Percentiles rank a stretch among this genome's conserved stretches.
Conservation (phyloP, 305 asterid species). For the Ruellia speciosa region DNA sequence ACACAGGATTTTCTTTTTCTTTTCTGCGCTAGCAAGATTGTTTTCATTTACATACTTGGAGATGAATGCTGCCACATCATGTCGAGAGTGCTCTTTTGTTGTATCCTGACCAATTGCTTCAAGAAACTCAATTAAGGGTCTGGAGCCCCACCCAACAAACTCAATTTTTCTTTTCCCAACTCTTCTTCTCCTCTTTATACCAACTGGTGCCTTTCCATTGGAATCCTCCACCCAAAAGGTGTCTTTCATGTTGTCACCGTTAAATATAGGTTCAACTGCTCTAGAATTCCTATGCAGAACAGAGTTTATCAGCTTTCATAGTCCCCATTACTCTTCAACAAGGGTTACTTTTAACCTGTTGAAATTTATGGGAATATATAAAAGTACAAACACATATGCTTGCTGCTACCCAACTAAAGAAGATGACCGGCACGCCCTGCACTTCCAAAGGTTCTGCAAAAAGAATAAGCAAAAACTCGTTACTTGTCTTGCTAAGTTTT, state of each 20-base stretch:
- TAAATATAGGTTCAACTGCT: slow-evolving; percentile 7
- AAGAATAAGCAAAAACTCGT: neutral
- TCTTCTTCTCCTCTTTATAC: slow-evolving; percentile 56
- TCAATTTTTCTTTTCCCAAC: slow-evolving; percentile 40
- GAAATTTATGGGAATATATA: too few relatives aligned
- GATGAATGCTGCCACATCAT: slow-evolving; percentile 47
- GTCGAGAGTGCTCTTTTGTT: slow-evolving; percentile 35
- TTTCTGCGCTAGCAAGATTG: slow-evolving; percentile 45
- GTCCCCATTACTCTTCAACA: slow-evolving; percentile 14
- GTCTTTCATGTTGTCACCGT: slow-evolving; percentile 40
- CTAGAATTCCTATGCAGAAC: slow-evolving; percentile 14
- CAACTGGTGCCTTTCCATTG: slow-evolving; percentile 26
- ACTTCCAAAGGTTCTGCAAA: neutral
- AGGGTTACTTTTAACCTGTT: too few relatives aligned
- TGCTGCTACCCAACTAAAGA: too few relatives aligned
- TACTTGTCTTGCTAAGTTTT: neutral
- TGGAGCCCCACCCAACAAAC: slow-evolving; percentile 82
- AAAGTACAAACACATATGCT: too few relatives aligned
- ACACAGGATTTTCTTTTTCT: slow-evolving; percentile 67
- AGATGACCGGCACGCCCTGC: neutral
- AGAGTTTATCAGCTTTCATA: slow-evolving; percentile 13
- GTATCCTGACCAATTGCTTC: slow-evolving; percentile 63
- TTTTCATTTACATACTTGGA: slow-evolving; percentile 47
- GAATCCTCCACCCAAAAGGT: slow-evolving; percentile 57
- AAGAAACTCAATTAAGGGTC: slow-evolving; percentile 73